Evolutionary conservation across 2,329 filamentous ascomycete genomes (phyloP).

Genomic region (Paecilomyces variotii): DNA sequence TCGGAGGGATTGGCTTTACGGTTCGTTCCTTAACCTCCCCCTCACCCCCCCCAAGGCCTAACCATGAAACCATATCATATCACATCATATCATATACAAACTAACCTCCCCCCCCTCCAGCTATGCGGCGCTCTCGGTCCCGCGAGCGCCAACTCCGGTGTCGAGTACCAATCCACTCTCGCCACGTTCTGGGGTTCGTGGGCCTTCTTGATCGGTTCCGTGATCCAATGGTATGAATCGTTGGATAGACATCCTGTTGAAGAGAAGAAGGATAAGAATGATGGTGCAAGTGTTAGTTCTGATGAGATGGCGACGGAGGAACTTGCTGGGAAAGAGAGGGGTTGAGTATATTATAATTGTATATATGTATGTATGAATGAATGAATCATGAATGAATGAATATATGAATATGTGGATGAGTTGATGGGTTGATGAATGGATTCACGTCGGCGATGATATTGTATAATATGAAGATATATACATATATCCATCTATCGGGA

Average conservation of each 20-base stretch:
- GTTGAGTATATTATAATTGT: neutral
- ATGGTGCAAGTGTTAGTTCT: neutral
- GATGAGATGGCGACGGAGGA: neutral
- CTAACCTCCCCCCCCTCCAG: neutral
- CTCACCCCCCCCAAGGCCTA: neutral
- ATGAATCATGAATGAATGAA: no score
- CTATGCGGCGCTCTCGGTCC: slow-evolving; percentile 52
- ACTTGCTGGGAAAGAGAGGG: neutral
- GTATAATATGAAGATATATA: no score
- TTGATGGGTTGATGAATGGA: no score
- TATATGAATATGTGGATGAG: no score
- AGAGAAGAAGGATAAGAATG: slow-evolving; percentile 1
- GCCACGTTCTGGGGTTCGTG: slow-evolving; percentile 38
- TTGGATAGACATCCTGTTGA: slow-evolving; percentile 42
- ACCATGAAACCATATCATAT: neutral
- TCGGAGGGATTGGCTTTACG: slow-evolving; percentile 57
- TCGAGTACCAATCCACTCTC: slow-evolving; percentile 42
- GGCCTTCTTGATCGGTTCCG: slow-evolving; percentile 39
- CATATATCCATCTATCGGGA: no score
- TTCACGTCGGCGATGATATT: no score
- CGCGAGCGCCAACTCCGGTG: slow-evolving; percentile 32
- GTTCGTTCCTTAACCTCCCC: slow-evolving; percentile 15
- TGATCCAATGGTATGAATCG: slow-evolving; percentile 44
- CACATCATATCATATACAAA: no score
- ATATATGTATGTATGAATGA: no score